Evolutionary conservation across 2,329 filamentous ascomycete species (phyloP).

Genomic region (Fusarium sp.): DNA sequence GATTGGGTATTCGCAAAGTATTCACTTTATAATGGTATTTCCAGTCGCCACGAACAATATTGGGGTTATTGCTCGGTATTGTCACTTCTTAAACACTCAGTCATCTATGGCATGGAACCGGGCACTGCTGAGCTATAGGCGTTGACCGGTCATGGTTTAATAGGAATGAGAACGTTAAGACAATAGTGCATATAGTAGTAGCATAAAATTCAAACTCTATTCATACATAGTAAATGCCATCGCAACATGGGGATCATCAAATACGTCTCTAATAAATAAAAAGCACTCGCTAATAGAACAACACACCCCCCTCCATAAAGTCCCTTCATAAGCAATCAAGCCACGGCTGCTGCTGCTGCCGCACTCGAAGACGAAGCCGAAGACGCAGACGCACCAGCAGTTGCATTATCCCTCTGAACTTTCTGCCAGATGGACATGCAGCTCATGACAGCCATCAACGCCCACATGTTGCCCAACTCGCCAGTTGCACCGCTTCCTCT

Average conservation of each 20-base stretch:
- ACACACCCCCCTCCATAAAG: neutral
- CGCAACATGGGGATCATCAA: slow-evolving; percentile 12
- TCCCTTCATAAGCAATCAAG: neutral
- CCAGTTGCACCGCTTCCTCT: slow-evolving; percentile 46
- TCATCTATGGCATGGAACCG: too few species aligned
- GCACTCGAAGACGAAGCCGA: slow-evolving; percentile 3
- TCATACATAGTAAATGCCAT: neutral
- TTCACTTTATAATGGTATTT: too few species aligned
- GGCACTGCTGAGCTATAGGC: too few species aligned
- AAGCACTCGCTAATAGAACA: slow-evolving; percentile 7
- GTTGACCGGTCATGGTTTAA: too few species aligned
- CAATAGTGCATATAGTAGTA: neutral
- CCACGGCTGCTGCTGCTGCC: neutral
- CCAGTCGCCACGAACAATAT: too few species aligned
- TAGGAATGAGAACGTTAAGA: too few species aligned
- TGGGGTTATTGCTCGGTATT: too few species aligned
- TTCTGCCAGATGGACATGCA: slow-evolving; percentile 44
- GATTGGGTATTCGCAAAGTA: too few species aligned
- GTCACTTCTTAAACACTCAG: too few species aligned
- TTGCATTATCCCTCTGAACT: slow-evolving; percentile 22
- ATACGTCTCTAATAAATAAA: neutral
- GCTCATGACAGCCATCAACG: slow-evolving; percentile 48
- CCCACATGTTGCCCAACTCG: slow-evolving; percentile 45
- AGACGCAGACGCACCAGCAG: slow-evolving; percentile 9
- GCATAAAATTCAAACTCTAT: neutral